Conservation (phyloP, 1,284 basidiomycete species). For the Rhodofomes roseus region DNA sequence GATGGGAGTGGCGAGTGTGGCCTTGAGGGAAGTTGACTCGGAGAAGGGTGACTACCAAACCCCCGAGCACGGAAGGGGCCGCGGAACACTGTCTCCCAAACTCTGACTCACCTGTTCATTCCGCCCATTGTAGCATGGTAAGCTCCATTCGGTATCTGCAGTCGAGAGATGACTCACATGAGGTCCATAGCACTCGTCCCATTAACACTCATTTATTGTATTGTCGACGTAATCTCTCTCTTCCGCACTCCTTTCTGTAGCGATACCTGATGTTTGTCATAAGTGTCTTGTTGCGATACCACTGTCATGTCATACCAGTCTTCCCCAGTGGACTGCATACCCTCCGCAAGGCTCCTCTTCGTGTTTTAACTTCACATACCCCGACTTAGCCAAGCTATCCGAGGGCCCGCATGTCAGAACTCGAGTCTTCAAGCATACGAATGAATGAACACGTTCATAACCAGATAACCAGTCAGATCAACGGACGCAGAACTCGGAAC, state of each 20-base stretch:
- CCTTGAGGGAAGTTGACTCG: constrained; percentile 18
- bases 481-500: neutral
- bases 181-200: neutral
- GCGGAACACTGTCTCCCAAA: constrained; percentile 18
- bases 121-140: neutral
- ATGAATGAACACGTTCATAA: too few species aligned
- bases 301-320: neutral
- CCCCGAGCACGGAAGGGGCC: constrained; percentile 9
- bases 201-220: neutral
- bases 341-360: too few species aligned
- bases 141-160: neutral
- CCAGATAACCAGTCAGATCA: too few species aligned
- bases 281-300: neutral
- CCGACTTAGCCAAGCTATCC: too few species aligned
- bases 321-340: too few species aligned
- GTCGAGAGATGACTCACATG: neutral
- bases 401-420: too few species aligned
- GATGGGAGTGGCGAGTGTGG: constrained; percentile 13
- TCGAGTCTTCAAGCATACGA: too few species aligned
- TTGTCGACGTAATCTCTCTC: neutral
- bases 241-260: neutral
- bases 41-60: constrained; percentile 21
- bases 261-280: neutral
- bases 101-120: constrained; percentile 1
- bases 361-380: too few species aligned